Conservation (phyloP, 495 filamentous ascomycete genomes). For the Jackrogersella minutella region DNA sequence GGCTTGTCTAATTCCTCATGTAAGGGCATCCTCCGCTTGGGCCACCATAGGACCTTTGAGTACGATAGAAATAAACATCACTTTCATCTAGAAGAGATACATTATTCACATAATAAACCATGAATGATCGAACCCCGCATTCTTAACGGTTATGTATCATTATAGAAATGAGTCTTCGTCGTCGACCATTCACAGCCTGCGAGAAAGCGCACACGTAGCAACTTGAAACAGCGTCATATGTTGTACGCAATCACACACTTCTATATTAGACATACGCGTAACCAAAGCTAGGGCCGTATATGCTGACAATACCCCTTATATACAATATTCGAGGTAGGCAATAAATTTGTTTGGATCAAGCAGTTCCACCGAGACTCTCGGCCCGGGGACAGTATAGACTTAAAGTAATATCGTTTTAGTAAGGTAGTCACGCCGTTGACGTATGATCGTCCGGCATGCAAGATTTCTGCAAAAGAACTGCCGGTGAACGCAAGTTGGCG, state of each 20-base stretch:
- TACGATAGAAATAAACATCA: background rate
- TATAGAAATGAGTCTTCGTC: background rate
- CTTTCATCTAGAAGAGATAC: background rate
- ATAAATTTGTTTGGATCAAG: background rate
- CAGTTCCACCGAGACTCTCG: slow-evolving; percentile 13
- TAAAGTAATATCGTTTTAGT: background rate
- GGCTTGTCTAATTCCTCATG: background rate
- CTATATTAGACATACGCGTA: slow-evolving; percentile 14
- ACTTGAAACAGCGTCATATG: slow-evolving; percentile 20
- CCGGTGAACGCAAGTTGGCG: slow-evolving; percentile 17
- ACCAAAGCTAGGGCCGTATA: background rate
- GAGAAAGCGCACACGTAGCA: slow-evolving; percentile 9
- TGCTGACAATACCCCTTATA: background rate
- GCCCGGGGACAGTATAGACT: slow-evolving; percentile 12
- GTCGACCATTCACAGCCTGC: slow-evolving; percentile 2
- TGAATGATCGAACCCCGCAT: background rate
- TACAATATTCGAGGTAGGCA: background rate
- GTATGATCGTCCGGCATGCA: slow-evolving; percentile 25
- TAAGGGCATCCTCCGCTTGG: background rate
- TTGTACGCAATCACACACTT: slow-evolving; percentile 13
- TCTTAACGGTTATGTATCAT: background rate
- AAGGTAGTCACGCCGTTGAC: slow-evolving; percentile 23
- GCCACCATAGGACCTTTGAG: background rate
- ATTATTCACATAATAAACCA: background rate
- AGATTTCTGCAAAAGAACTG: slow-evolving; percentile 18